Evolutionary conservation across 768 basidiomycete genomes (phyloP).

Genomic region (Mycena venus): DNA sequence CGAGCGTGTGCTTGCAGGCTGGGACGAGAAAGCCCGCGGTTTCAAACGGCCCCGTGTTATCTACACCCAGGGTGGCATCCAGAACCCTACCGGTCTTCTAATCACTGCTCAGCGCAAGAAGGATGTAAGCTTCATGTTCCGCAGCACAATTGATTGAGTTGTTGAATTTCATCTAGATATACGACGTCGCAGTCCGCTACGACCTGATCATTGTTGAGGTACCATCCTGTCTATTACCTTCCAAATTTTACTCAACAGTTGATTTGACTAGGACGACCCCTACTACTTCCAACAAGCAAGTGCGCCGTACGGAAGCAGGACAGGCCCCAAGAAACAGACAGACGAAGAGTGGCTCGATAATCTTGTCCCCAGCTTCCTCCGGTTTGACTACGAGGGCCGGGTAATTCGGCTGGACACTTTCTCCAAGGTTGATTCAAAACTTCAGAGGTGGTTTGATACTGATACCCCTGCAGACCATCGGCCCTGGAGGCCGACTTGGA

Average conservation of each 20-base stretch:
- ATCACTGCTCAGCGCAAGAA: slow-evolving; percentile 27
- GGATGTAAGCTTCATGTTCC: slow-evolving; percentile 33
- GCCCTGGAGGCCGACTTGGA: slow-evolving; percentile 59
- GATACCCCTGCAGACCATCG: slow-evolving; percentile 4
- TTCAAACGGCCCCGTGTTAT: slow-evolving; percentile 63
- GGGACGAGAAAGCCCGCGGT: slow-evolving; percentile 64
- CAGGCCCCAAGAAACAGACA: slow-evolving; percentile 21
- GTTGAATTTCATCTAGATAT: slow-evolving; percentile 58
- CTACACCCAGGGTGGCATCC: slow-evolving; percentile 72
- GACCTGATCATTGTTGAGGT: slow-evolving; percentile 48
- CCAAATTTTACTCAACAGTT: slow-evolving; percentile 48
- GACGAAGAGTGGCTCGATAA: slow-evolving; percentile 35
- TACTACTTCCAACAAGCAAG: slow-evolving; percentile 71
- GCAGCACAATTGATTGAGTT: slow-evolving; percentile 64
- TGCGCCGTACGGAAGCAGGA: slow-evolving; percentile 23
- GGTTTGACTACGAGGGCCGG: slow-evolving; percentile 71
- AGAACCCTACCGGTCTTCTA: slow-evolving; percentile 70
- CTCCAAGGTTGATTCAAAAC: slow-evolving; percentile 55
- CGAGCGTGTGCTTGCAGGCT: slow-evolving; percentile 62
- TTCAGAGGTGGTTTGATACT: background rate
- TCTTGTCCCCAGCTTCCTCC: slow-evolving; percentile 37
- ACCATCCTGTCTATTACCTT: background rate
- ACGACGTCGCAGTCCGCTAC: slow-evolving; percentile 73
- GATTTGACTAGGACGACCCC: slow-evolving; percentile 75
- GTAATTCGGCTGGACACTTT: slow-evolving; percentile 78